Evolutionary conservation across 306 rosid genomes (phyloP).

Genomic region (Prunus persica): Prunus_persica_NCBIv2 NC_034009.1:25563001-25563500

Average conservation of each 20-base stretch:
- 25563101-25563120: constrained; percentile 16
- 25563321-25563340: constrained; percentile 16
- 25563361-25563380: constrained; percentile 17
- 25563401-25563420: not conserved
- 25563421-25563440: not conserved
- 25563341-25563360: constrained; percentile 23
- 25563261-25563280: not conserved
- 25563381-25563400: constrained; percentile 5
- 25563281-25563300: not conserved
- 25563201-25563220: not conserved
- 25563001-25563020: constrained; percentile 41
- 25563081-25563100: constrained; percentile 27
- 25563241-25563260: not conserved
- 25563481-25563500: not conserved
- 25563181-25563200: not conserved
- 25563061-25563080: constrained; percentile 43
- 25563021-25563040: constrained; percentile 62
- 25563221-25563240: not conserved
- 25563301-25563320: not conserved
- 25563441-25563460: not conserved
- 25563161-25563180: not conserved
- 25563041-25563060: constrained; percentile 64
- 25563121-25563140: constrained; percentile 36
- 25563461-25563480: not conserved
- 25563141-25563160: constrained; percentile 19